These are phyloP conservation scores for Coprinopsis cinerea DNA, from an alignment of 768 basidiomycete genomes.

Conservation along the genomic window DNA sequence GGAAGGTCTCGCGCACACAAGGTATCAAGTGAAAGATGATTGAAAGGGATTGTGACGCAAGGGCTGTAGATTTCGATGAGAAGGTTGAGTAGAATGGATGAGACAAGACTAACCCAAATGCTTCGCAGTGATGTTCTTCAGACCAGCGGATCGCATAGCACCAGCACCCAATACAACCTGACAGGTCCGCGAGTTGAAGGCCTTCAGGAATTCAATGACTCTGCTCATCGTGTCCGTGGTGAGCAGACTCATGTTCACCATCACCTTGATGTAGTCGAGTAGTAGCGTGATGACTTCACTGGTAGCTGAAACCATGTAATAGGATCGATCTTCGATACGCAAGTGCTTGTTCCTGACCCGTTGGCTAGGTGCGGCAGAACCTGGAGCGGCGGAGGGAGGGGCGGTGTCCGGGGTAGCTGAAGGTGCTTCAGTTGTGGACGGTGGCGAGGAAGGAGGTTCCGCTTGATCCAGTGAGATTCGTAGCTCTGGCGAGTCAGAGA, in stretches of 20 bases:
- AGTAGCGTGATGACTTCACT: slow-evolving; percentile 66
- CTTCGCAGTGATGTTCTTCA: slow-evolving; percentile 98
- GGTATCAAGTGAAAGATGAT: slow-evolving; percentile 93
- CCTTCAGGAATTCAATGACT: slow-evolving; percentile 92
- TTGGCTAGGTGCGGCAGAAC: background rate
- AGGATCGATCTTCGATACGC: slow-evolving; percentile 77
- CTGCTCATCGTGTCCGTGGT: slow-evolving; percentile 95
- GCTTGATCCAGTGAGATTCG: slow-evolving; percentile 23
- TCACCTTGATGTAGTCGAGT: slow-evolving; percentile 80
- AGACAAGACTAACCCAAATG: slow-evolving; percentile 60
- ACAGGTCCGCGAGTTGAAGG: slow-evolving; percentile 96
- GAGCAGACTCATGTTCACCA: slow-evolving; percentile 82
- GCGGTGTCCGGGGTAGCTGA: slow-evolving; percentile 6
- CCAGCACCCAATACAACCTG: slow-evolving; percentile 98
- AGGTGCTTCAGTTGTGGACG: slow-evolving; percentile 11
- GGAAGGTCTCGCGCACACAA: slow-evolving; percentile 91
- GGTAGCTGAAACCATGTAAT: slow-evolving; percentile 84
- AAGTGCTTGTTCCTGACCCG: slow-evolving; percentile 43
- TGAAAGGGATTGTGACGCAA: slow-evolving; percentile 94
- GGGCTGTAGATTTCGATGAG: slow-evolving; percentile 41
- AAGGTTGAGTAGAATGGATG: slow-evolving; percentile 5
- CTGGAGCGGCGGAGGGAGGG: slow-evolving; percentile 11
- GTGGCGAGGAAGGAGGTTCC: slow-evolving; percentile 1
- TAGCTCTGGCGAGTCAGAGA: slow-evolving; percentile 74
- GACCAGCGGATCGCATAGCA: slow-evolving; percentile 96